Conservation (phyloP, 2,329 filamentous ascomycete genomes). For the Pseudopyrenochaeta lycopersici region DNA sequence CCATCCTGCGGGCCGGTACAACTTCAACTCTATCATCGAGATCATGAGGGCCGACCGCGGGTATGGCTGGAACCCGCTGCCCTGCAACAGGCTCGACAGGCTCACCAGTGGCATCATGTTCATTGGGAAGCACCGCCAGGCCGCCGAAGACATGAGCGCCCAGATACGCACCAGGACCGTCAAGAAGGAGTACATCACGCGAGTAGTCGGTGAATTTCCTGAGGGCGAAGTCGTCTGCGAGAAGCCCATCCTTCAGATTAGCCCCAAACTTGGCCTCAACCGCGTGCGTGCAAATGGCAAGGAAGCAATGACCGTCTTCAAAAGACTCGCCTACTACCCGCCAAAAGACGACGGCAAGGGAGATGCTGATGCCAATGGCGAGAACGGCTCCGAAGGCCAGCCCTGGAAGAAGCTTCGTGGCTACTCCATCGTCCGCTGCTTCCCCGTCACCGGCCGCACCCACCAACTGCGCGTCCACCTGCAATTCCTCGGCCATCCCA, state of each 20-base stretch:
- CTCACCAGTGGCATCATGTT: conserved; percentile 99
- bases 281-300: conserved; percentile 94
- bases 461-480: conserved; percentile 96
- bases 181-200: conserved; percentile 92
- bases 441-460: conserved; percentile 91
- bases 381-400: conserved; percentile 42
- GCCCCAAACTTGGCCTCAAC: conserved; percentile 93
- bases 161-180: conserved; percentile 85
- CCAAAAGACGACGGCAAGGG: conserved; percentile 49
- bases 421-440: conserved; percentile 93
- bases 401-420: conserved; percentile 70
- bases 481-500: conserved; percentile 92
- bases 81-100: conserved; percentile 93
- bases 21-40: conserved; percentile 93
- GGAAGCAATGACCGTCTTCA: conserved; percentile 88
- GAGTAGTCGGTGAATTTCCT: conserved; percentile 90
- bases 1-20: conserved; percentile 93
- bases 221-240: conserved; percentile 92
- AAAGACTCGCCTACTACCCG: conserved; percentile 90
- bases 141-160: conserved; percentile 77
- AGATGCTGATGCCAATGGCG: conserved; percentile 22
- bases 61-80: conserved; percentile 66
- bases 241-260: conserved; percentile 92
- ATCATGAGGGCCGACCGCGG: conserved; percentile 83
- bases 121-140: conserved; percentile 83